Base-by-base conservation (phyloP, 1,284 basidiomycete species). In the Heterobasidion occidentale region DNA sequence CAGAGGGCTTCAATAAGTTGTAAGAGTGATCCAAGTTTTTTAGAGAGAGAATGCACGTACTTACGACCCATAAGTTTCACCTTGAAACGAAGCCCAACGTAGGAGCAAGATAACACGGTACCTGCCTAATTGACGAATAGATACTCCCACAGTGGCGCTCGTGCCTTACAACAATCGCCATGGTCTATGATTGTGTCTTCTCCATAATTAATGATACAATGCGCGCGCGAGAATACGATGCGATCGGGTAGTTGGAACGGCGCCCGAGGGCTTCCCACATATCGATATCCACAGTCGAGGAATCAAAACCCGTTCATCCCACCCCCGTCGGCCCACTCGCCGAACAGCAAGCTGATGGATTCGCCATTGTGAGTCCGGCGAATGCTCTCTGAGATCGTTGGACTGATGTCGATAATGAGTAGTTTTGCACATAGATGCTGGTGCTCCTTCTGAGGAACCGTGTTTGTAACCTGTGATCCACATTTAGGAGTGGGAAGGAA, bases 291-390 rank as follows among this genome's bases (percentile, higher is more conserved):
- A 27, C 27, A 27, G 27, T 27, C 27, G 27, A 27, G 5, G 27
- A 27, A 42, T 48, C 54, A 60, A 50, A 47, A 45, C 38, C 55
- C 59, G 35, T 60, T 62, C 53, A 56, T 51, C 20, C 57, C 61
- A 11, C 9, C 52, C 27, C 72, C 71, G 61, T 80, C 81, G 17
- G 81, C 77, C 84, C 86, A 90, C 61, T 90, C 89, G 44, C 84
- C 87, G 63, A 92, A 92, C n/a, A 92, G 72, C 51, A 90, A 68
- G 61, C 86, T 89, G 63, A 91, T 91, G 61, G 88, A 90, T 76
- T 97, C 90, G 61, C 96, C 96, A 63, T 99, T 98, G 73, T 99
- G 96, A 19, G 94, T 97, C 63, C 96, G 78, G 51, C 97, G 88
- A 62, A 99, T 98, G 66, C 90, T 94, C 77, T 99, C 96, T 9